Percentiles rank a stretch among this genome's conserved stretches.
These are phyloP conservation scores for Phytophthora agathidicida DNA, from an alignment of 352 stramenopile genomes.

Conservation along the genomic window DNA sequence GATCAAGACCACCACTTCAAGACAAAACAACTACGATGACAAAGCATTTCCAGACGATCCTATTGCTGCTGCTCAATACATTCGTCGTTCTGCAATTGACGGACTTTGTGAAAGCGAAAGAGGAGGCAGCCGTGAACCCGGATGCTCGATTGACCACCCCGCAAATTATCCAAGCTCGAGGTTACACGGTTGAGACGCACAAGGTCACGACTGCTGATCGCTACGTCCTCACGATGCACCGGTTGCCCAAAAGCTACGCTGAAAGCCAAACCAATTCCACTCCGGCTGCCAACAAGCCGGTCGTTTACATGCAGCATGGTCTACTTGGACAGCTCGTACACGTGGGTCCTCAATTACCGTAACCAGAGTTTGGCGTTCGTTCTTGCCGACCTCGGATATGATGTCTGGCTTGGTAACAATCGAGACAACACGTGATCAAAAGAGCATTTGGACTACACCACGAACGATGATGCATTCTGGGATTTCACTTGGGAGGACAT, in stretches of 20 bases:
- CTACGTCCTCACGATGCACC: constrained; percentile 68
- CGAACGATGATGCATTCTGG: constrained; percentile 46
- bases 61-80: constrained; percentile 9
- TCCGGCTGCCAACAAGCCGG: constrained; percentile 43
- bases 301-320: constrained; percentile 55
- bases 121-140: constrained; percentile 34
- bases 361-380: constrained; percentile 56
- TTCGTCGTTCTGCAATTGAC: background rate
- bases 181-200: constrained; percentile 55
- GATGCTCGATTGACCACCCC: constrained; percentile 42
- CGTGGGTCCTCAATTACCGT: constrained; percentile 56
- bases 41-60: background rate
- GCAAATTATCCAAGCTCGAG: constrained; percentile 44
- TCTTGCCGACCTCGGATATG: constrained; percentile 54
- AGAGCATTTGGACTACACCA: constrained; percentile 45
- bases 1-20: constrained; percentile 10
- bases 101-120: constrained; percentile 6
- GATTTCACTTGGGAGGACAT: constrained; percentile 65
- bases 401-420: constrained; percentile 74
- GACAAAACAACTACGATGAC: constrained; percentile 3
- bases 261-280: constrained; percentile 32
- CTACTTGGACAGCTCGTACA: constrained; percentile 61
- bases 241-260: constrained; percentile 47
- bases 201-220: constrained; percentile 51
- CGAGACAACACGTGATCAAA: constrained; percentile 58